These are phyloP conservation scores for Psilocybe mexicana DNA, from an alignment of 1,284 basidiomycete species.

Conservation along the genomic window DNA sequence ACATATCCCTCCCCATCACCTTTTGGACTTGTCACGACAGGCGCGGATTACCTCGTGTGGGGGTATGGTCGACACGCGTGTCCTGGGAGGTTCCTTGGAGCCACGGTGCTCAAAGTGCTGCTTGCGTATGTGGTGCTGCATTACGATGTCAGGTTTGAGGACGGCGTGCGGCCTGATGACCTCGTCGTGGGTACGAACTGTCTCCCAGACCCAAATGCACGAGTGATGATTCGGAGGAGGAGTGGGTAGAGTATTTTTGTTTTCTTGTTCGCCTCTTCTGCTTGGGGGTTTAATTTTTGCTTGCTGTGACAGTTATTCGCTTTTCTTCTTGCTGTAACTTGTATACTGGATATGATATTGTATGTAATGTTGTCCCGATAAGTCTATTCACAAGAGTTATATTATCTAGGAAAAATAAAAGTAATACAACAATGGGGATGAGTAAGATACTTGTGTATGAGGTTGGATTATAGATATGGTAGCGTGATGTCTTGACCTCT, in stretches of 20 bases:
- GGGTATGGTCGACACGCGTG: conserved; percentile 43
- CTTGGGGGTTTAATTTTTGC: not conserved
- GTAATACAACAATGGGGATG: not conserved
- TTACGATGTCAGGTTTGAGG: conserved; percentile 43
- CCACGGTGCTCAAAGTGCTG: conserved; percentile 43
- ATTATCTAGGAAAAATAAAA: not conserved
- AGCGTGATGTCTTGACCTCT: too few species aligned
- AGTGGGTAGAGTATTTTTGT: not conserved
- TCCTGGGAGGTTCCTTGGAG: conserved; percentile 48
- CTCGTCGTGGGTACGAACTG: conserved; percentile 13
- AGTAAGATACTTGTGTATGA: not conserved
- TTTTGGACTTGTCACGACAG: conserved; percentile 36
- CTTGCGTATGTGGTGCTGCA: conserved; percentile 41
- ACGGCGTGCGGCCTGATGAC: conserved; percentile 22
- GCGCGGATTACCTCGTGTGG: conserved; percentile 39
- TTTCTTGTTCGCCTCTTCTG: too few species aligned
- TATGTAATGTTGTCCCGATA: not conserved
- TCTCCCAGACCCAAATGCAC: conserved; percentile 16
- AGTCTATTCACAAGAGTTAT: too few species aligned
- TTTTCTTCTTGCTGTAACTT: not conserved
- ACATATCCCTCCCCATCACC: conserved; percentile 22
- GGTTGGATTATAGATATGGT: not conserved
- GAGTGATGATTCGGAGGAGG: conserved; percentile 15
- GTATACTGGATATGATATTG: not conserved
- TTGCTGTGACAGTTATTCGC: not conserved